A percentile compares a stretch with the other conserved stretches of the same genome.
Conservation (phyloP, 257 asterid genomes). For the Vinca minor region DNA sequence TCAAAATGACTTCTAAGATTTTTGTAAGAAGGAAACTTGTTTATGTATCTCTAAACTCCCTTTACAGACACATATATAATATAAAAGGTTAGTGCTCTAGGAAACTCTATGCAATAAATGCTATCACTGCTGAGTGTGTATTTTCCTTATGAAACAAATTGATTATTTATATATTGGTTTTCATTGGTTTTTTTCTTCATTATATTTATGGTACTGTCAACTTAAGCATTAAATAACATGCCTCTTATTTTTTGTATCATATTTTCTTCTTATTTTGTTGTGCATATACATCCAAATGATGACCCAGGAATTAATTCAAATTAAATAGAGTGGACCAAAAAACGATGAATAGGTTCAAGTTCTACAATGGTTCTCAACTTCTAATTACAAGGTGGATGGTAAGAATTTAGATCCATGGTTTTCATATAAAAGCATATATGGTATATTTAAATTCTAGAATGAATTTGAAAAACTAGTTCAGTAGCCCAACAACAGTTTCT, state of each 20-base stretch:
- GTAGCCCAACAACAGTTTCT: too few species aligned
- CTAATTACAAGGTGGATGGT: neutral
- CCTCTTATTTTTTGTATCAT: neutral
- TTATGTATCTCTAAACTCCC: neutral
- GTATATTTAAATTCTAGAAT: neutral
- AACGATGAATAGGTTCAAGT: neutral
- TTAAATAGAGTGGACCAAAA: neutral
- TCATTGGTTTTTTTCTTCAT: neutral
- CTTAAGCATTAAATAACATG: neutral
- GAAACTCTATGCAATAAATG: too few species aligned
- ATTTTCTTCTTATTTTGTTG: neutral
- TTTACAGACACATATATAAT: neutral
- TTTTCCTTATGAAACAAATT: neutral
- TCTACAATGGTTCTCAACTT: too few species aligned
- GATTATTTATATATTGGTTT: neutral
- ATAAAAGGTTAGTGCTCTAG: too few species aligned
- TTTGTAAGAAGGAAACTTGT: neutral
- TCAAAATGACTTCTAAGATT: neutral
- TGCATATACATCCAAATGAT: neutral
- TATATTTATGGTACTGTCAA: neutral
- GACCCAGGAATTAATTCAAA: neutral
- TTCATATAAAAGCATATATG: neutral
- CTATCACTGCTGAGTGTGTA: neutral
- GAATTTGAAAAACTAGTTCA: too few species aligned
- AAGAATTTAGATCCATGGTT: neutral